phyloP scores from a whole-genome alignment of 192 early-diverging fungal genomes.

The Podila verticillata region DNA sequence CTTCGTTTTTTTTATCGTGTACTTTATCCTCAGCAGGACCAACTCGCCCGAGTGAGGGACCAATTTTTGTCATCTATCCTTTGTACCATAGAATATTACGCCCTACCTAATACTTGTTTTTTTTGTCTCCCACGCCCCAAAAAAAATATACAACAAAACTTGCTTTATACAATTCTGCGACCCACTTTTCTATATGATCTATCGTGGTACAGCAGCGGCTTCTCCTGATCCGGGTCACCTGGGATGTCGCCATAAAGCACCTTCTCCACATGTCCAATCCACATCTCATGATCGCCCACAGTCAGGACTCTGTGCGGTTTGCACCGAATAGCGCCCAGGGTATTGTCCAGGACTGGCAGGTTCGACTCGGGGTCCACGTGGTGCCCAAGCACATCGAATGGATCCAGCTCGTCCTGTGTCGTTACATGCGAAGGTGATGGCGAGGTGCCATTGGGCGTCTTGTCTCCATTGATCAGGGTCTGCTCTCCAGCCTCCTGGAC shows the following conservation, averaged over 20 bases:
- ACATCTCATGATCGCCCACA: conserved; percentile 73
- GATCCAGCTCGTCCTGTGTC: conserved; percentile 18
- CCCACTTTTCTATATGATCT: conserved; percentile 60
- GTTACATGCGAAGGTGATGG: neutral
- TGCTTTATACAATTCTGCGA: conserved; percentile 17
- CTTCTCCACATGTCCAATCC: conserved; percentile 66
- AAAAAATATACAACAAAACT: neutral
- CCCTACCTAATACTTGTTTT: neutral
- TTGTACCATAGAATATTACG: neutral
- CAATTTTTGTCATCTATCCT: neutral
- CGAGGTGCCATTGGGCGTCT: neutral
- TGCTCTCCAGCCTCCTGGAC: conserved; percentile 28
- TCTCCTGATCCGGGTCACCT: conserved; percentile 24
- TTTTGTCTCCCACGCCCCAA: neutral
- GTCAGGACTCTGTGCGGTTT: conserved; percentile 52
- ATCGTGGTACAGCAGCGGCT: conserved; percentile 63
- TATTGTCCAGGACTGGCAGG: conserved; percentile 64
- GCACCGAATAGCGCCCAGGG: conserved; percentile 70
- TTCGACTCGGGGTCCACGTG: conserved; percentile 53
- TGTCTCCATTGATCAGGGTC: conserved; percentile 6
- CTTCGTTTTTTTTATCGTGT: conserved; percentile 43
- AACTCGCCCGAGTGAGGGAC: conserved; percentile 27
- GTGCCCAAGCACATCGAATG: conserved; percentile 57
- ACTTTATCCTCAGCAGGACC: conserved; percentile 33
- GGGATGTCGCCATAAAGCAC: conserved; percentile 64